Conservation (phyloP, 176 grass and related monocot species). For the Hordeum marinum region DNA sequence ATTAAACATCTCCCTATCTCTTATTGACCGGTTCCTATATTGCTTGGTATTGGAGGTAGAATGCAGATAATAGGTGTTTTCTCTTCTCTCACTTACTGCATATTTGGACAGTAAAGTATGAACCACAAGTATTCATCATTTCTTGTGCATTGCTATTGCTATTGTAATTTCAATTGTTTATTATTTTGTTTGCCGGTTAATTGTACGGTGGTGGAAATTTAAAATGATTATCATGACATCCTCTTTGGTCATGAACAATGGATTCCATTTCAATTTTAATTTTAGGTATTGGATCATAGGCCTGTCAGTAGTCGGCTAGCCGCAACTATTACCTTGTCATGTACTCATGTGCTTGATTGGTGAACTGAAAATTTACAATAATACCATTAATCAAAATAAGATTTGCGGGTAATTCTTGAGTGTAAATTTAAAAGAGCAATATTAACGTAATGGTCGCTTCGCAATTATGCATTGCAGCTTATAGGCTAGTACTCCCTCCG, state of each 20-base stretch:
- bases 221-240: conserved; percentile 2
- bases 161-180: background rate
- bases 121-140: background rate
- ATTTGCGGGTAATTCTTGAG: background rate
- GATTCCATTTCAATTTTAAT: background rate
- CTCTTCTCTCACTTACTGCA: background rate
- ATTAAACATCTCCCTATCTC: background rate
- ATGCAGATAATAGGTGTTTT: background rate
- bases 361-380: background rate
- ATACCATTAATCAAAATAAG: background rate
- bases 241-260: background rate
- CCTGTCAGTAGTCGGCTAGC: background rate
- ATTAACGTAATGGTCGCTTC: background rate
- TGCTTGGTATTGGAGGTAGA: conserved; percentile 4
- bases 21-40: background rate
- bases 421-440: background rate
- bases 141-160: background rate
- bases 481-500: no score
- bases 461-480: background rate
- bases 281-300: background rate
- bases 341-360: background rate
- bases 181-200: background rate
- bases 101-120: background rate
- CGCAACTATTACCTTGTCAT: background rate
- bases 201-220: conserved; percentile 6